Base-by-base conservation (phyloP, 768 basidiomycete species). In the Fistulinella prunicolor region DNA sequence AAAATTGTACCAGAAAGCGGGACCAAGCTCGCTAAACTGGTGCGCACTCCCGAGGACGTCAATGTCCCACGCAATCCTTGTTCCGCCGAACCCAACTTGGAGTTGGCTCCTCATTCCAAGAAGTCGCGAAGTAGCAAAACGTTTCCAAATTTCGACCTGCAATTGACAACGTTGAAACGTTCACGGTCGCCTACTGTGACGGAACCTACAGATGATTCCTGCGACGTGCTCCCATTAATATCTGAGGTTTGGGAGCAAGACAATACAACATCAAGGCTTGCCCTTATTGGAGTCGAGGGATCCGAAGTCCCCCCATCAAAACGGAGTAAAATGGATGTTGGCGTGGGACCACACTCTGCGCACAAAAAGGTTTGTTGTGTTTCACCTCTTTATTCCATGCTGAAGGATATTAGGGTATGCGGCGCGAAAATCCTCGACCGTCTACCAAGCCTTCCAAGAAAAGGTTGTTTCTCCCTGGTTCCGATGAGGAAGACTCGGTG, bases 141-240 rank as follows among this genome's bases (percentile, higher is more conserved):
- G 8, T 50, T 56, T 3, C 72, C 76, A 21, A 70, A 79, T 50
- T 81, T 81, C 51, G 71, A 79, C 49, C 53, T 85, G 20, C 69
- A 78, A 42, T 74, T 84, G 39, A 62, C 76, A 38, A 55, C 59
- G 38, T 44, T 61, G 42, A 47, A 54, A 53, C 51, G 63, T 55
- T 49, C 48, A 54, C 44, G 44, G 21, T 66, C 67, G 9, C 41
- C 63, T 35, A 30, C 50, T 17, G 23, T 46, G 24, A 19, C 1
- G 1, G 52, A 45, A 12, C 46, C 44, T 14, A 38, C 58, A 19
- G 58, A 65, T 44, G 62, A 60, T 24, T 73, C 74, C 30, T 63
- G 61, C 30, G 66, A 68, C 34, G n/a, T n/a, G 73, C 47, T 73
- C 13, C 65, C 66, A 0, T 62, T 65, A 3, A 56, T 69, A 20